Conservation (phyloP, 768 basidiomycete genomes). For the Cystofilobasidium bisporidii region DNA sequence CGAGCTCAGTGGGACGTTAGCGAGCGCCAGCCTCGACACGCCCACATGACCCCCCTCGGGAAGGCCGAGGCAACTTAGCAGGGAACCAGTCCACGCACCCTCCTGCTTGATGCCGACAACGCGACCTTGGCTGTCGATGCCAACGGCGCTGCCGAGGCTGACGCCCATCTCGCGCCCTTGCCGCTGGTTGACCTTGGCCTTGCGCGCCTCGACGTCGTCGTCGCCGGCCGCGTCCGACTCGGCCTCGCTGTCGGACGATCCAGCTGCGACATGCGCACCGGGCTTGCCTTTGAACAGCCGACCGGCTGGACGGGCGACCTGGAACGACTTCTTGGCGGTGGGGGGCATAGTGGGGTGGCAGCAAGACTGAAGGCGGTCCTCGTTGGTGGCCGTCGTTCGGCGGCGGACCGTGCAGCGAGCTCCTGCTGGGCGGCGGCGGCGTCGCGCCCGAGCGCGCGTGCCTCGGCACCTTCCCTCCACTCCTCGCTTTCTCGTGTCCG, state of each 20-base stretch:
- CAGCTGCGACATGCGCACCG: slow-evolving; percentile 22
- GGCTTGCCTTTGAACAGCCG: slow-evolving; percentile 77
- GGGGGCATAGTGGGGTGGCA: background rate
- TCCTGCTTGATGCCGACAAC: slow-evolving; percentile 19
- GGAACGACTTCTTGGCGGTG: background rate
- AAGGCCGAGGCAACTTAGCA: background rate
- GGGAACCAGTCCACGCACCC: slow-evolving; percentile 6
- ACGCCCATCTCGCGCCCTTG: slow-evolving; percentile 17
- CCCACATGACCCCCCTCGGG: too few relatives aligned
- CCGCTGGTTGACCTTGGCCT: background rate
- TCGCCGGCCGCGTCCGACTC: slow-evolving; percentile 12
- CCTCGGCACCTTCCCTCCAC: too few relatives aligned
- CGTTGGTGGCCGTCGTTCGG: background rate
- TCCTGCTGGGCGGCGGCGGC: too few relatives aligned
- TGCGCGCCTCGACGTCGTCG: slow-evolving; percentile 29
- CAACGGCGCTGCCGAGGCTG: slow-evolving; percentile 18
- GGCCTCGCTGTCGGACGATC: slow-evolving; percentile 5
- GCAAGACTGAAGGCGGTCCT: background rate
- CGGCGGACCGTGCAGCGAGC: too few relatives aligned
- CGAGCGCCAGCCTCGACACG: too few relatives aligned
- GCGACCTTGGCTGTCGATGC: slow-evolving; percentile 15
- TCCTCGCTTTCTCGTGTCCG: too few relatives aligned
- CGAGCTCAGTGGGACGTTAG: too few relatives aligned
- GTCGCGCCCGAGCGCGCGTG: too few relatives aligned
- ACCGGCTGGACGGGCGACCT: slow-evolving; percentile 59